Conservation (phyloP, 148 eudicot species). For the Selenicereus undatus region DNA sequence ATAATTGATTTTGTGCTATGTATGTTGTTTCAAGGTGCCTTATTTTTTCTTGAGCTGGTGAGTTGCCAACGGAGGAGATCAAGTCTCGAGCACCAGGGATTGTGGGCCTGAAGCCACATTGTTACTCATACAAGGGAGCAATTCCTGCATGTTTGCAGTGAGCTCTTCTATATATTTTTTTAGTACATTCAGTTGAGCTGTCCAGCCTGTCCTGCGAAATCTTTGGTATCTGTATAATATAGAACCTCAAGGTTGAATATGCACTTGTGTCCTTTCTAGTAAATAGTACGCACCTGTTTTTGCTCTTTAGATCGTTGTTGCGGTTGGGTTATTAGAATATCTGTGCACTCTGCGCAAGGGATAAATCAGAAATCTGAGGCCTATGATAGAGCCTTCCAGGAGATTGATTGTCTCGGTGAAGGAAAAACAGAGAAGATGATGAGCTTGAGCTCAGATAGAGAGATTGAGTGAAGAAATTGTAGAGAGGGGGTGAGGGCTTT, state of each 20-base stretch:
- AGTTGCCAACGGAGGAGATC: slow-evolving; percentile 2
- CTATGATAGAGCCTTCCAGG: too few relatives aligned
- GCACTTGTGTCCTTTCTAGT: background rate
- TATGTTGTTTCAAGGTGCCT: background rate
- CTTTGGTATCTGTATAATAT: background rate
- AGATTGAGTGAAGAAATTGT: too few relatives aligned
- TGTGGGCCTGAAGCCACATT: background rate
- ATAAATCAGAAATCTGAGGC: background rate
- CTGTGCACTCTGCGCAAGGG: background rate
- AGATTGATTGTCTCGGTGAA: too few relatives aligned
- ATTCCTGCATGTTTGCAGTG: background rate
- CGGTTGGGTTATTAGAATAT: background rate
- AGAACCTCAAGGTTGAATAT: background rate
- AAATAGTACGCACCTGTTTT: background rate
- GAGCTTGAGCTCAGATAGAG: too few relatives aligned
- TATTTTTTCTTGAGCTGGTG: background rate
- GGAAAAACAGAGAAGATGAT: too few relatives aligned
- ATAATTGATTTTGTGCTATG: slow-evolving; percentile 5
- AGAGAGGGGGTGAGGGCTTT: too few relatives aligned
- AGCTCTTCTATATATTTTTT: background rate
- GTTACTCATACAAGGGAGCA: background rate
- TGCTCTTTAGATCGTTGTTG: background rate
- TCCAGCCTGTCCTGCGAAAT: too few relatives aligned
- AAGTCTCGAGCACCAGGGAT: background rate
- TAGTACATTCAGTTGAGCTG: background rate